Conservation (phyloP, 1,284 basidiomycete species). For the Jaminaea rosea region DNA sequence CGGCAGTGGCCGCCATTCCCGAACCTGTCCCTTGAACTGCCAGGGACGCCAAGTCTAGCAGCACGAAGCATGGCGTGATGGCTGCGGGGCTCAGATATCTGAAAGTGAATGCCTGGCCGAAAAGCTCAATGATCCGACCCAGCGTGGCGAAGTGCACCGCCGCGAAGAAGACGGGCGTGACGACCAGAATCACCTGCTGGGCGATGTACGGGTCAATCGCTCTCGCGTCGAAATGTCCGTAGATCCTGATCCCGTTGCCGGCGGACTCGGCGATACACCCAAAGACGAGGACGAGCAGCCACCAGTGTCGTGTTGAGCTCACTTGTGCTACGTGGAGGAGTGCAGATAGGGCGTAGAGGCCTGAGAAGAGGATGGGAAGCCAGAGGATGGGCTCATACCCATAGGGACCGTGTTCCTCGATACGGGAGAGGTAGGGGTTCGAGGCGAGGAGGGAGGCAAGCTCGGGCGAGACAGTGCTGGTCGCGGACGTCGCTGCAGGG, state of each 20-base stretch:
- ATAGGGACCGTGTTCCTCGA: slow-evolving; percentile 8
- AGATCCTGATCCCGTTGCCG: slow-evolving; percentile 14
- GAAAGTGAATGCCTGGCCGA: slow-evolving; percentile 10
- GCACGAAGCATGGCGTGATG: slow-evolving; percentile 26
- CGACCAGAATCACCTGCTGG: slow-evolving; percentile 20
- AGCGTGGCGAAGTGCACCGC: slow-evolving; percentile 21
- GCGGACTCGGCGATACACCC: slow-evolving; percentile 13
- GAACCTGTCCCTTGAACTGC: slow-evolving; percentile 21
- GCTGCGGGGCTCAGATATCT: slow-evolving; percentile 7
- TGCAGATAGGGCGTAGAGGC: slow-evolving; percentile 7
- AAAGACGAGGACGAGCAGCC: slow-evolving; percentile 11
- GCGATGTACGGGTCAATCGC: slow-evolving; percentile 17
- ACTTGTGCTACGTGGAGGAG: neutral
- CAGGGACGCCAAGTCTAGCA: slow-evolving; percentile 19
- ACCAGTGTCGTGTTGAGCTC: slow-evolving; percentile 8
- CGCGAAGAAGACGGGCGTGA: slow-evolving; percentile 27
- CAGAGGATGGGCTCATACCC: slow-evolving; percentile 12
- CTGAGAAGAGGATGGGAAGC: slow-evolving; percentile 10
- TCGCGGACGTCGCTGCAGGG: too few species aligned
- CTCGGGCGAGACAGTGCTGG: neutral
- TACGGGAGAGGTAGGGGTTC: neutral
- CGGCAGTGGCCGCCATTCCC: slow-evolving; percentile 15
- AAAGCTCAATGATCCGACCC: slow-evolving; percentile 12
- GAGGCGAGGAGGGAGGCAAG: neutral
- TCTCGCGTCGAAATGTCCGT: slow-evolving; percentile 14